phyloP scores from a whole-genome alignment of 176 grass and related monocot species.

The Aegilops longissima region DNA sequence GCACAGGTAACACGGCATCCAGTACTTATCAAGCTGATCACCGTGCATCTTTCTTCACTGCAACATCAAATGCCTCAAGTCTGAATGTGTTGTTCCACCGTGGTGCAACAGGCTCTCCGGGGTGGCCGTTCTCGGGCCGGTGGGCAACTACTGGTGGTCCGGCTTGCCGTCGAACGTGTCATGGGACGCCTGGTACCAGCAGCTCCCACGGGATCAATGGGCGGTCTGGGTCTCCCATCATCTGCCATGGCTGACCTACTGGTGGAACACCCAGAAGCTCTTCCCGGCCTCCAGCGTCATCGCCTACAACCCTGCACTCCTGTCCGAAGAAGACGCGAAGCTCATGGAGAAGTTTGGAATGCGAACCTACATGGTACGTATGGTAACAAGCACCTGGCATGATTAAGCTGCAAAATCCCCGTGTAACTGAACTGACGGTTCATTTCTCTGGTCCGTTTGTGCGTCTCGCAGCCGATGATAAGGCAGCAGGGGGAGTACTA shows the following conservation, averaged over 20 bases:
- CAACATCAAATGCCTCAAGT: neutral
- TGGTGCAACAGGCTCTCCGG: constrained; percentile 54
- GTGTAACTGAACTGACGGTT: neutral
- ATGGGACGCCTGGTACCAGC: constrained; percentile 54
- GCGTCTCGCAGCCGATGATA: constrained; percentile 41
- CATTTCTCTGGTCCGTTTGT: neutral
- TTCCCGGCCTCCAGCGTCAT: constrained; percentile 71
- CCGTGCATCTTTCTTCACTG: neutral
- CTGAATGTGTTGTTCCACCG: neutral
- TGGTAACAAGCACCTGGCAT: neutral
- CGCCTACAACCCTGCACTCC: constrained; percentile 34
- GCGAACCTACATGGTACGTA: constrained; percentile 43
- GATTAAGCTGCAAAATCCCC: neutral
- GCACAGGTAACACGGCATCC: constrained; percentile 37
- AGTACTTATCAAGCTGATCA: neutral
- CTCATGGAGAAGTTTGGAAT: constrained; percentile 35
- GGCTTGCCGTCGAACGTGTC: constrained; percentile 74
- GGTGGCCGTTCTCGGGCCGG: constrained; percentile 56
- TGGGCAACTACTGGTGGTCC: constrained; percentile 77
- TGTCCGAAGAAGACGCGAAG: constrained; percentile 50
- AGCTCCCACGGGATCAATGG: constrained; percentile 63
- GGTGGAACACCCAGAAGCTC: constrained; percentile 80
- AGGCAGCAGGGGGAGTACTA: constrained; percentile 62
- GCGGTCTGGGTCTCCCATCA: constrained; percentile 65
- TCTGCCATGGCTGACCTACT: constrained; percentile 85